Percentiles rank a stretch among this genome's conserved stretches.
Evolutionary conservation across 805 yeast genomes (phyloP).

Genomic region (Wickerhamiella parazyma): DNA sequence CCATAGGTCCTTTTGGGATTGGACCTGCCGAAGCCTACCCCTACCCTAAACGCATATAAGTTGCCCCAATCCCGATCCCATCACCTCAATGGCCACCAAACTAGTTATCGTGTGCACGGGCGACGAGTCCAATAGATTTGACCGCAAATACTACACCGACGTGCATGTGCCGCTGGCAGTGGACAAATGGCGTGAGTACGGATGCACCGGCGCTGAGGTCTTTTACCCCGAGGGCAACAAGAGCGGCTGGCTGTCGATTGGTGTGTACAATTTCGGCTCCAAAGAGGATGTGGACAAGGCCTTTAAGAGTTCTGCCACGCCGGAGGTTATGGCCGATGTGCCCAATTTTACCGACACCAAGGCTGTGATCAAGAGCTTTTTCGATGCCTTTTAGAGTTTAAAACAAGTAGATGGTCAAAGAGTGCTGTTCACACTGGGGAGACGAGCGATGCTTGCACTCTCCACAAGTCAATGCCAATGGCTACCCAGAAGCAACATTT

Average conservation of each 20-base stretch:
- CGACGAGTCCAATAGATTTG: not conserved
- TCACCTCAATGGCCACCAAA: not conserved
- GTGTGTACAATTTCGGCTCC: not conserved
- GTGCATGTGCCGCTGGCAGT: not conserved
- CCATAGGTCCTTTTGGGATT: too few relatives aligned
- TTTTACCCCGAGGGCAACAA: not conserved
- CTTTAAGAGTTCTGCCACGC: not conserved
- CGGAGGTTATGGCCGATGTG: not conserved
- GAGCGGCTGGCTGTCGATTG: not conserved
- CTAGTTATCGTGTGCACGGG: not conserved
- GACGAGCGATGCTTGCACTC: too few relatives aligned
- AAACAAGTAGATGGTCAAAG: too few relatives aligned
- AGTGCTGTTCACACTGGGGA: too few relatives aligned
- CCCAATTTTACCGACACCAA: not conserved
- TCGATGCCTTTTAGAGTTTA: not conserved
- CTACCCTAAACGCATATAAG: not conserved
- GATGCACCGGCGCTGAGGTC: not conserved
- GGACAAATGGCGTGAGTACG: not conserved
- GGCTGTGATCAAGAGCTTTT: not conserved
- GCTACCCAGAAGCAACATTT: too few relatives aligned
- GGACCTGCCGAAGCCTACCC: not conserved
- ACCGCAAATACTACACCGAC: not conserved
- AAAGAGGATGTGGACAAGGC: not conserved
- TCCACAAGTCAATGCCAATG: too few relatives aligned
- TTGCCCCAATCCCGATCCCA: not conserved